Evolutionary conservation across 768 basidiomycete species (phyloP), one percentile per base, ranked within the genome.

Genomic region (Boletellus sp.): DNA sequence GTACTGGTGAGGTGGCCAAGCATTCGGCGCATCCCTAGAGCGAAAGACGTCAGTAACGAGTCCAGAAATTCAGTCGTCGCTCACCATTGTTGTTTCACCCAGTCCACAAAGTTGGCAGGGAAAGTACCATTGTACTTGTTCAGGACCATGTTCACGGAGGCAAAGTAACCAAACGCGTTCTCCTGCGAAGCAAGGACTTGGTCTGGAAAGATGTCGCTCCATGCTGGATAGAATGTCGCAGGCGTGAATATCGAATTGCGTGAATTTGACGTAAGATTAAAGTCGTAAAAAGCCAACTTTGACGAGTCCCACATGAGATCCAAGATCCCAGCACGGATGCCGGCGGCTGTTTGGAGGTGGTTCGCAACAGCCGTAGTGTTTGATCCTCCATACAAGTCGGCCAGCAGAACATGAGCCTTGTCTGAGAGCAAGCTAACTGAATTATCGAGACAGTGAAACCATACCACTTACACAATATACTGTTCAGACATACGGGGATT

Each of bases 271-370:
- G 80, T 84, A 35, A 85, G 66, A 65, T 92, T 90, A 70, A 87
- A 96, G 68, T 95, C 94, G 60, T 94, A 94, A 70, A 94, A 95
- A 0, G 85, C 86, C n/a, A 91, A 73, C 73, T 87, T 89, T 6
- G 72, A 68, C 0, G 81, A 56, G 62, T 95, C 88, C 93, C 94
- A 96, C 68, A 82, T 74, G 9, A 96, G 78, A 64, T 97, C 94
- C 33, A 96, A 72, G 52, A 96, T 81, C 1, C 84, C 93, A 17
- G 69, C 74, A 50, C 80, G 79, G 37, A 91, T 70, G 9, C 70
- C 67, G 0, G 75, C 66, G 0, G 92, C 90, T 3, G 77, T 74
- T 19, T 73, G 58, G 16, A 66, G 72, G 60, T 94, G 90, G 23
- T 69, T 65, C 3, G 69, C 59, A 0, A 75, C 76, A 5, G 75